Conservation (phyloP, 176 grass and related monocot species). For the Avena insularis region DNA sequence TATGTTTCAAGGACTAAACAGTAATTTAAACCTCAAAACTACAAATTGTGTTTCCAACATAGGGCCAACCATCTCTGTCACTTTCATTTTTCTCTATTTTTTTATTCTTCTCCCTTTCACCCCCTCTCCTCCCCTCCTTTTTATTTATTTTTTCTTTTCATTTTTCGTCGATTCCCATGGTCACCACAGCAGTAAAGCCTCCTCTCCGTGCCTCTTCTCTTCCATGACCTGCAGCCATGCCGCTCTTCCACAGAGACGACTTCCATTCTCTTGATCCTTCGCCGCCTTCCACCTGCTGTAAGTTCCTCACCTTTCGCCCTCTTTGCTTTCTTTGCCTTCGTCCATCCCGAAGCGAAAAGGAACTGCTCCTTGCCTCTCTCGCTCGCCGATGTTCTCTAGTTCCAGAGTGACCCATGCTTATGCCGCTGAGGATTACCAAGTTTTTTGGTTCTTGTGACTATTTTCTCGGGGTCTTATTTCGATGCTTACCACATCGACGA, state of each 20-base stretch:
- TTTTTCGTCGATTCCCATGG: constrained; percentile 69
- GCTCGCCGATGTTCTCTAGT: not conserved
- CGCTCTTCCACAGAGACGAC: constrained; percentile 18
- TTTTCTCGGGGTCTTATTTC: constrained; percentile 22
- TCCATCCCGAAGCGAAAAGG: constrained; percentile 19
- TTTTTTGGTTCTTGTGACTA: not conserved
- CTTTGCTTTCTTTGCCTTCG: not conserved
- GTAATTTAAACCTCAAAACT: constrained; percentile 28
- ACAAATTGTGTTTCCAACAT: constrained; percentile 9
- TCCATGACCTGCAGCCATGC: constrained; percentile 47
- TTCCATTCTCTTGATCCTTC: not conserved
- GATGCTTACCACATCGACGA: not conserved
- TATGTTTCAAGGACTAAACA: not conserved
- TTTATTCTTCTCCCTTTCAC: constrained; percentile 13
- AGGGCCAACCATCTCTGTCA: constrained; percentile 47
- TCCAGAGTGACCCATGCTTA: constrained; percentile 38
- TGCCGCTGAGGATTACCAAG: not conserved
- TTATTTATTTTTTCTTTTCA: not conserved
- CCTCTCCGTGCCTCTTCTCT: constrained; percentile 41
- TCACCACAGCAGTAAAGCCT: constrained; percentile 47
- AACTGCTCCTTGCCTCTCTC: constrained; percentile 16
- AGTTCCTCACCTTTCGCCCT: constrained; percentile 22
- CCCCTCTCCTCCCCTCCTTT: not conserved
- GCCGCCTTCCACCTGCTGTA: constrained; percentile 30
- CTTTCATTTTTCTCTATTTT: constrained; percentile 26